Percentiles rank a stretch among this genome's conserved stretches.
Conservation (phyloP, 257 asterid species). For the Solanum pennellii region DNA sequence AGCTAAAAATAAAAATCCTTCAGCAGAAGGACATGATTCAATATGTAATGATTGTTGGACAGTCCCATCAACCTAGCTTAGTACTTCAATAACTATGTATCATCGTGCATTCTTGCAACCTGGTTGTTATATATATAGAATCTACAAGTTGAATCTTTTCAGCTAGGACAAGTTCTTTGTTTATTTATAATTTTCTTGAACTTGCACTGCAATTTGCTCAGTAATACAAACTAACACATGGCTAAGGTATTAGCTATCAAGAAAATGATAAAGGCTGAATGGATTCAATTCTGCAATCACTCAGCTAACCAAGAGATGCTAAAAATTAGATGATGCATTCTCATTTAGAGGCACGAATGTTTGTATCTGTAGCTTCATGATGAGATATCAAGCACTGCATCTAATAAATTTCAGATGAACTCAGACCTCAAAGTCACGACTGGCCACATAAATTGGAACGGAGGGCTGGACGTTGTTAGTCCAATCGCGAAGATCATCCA, state of each 20-base stretch:
- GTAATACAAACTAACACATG: neutral
- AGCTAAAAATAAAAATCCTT: neutral
- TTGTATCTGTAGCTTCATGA: neutral
- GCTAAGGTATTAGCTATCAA: neutral
- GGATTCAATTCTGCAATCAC: neutral
- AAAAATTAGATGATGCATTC: neutral
- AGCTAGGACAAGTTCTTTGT: neutral
- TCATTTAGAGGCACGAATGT: neutral
- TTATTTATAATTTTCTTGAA: neutral
- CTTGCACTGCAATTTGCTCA: neutral
- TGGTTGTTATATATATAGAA: neutral
- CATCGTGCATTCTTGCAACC: neutral
- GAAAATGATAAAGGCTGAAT: neutral
- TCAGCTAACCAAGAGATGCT: neutral
- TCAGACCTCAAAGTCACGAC: constrained; percentile 88
- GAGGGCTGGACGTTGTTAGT: constrained; percentile 86
- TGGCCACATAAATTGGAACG: constrained; percentile 81
- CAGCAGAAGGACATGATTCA: neutral
- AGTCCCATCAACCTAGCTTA: neutral
- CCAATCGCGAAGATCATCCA: constrained; percentile 99
- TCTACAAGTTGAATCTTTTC: neutral
- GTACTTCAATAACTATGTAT: neutral
- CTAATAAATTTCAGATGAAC: neutral
- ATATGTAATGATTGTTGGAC: neutral
- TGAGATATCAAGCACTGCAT: neutral